Conservation (phyloP, 2,329 filamentous ascomycete species). For the Cordyceps cicadae region DNA sequence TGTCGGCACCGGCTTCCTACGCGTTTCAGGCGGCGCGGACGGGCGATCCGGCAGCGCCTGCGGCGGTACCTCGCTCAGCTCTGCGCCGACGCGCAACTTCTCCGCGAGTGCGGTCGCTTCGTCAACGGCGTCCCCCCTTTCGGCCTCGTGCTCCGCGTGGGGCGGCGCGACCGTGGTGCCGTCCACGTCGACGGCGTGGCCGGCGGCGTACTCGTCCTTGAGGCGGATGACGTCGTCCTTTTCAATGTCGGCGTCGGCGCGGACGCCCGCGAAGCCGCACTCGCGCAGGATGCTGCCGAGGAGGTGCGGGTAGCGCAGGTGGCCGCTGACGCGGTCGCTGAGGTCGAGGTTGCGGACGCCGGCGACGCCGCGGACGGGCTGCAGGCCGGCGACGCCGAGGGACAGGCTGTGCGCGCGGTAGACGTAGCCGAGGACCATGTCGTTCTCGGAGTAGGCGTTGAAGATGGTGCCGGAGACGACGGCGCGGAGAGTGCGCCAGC, state of each 20-base stretch:
- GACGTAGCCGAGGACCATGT: slow-evolving; percentile 78
- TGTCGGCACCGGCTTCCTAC: slow-evolving; percentile 1
- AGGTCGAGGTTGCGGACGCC: slow-evolving; percentile 53
- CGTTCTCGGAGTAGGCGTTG: slow-evolving; percentile 82
- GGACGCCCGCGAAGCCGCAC: slow-evolving; percentile 42
- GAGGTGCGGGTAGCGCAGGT: slow-evolving; percentile 44
- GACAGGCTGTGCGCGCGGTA: slow-evolving; percentile 80
- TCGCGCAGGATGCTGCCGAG: slow-evolving; percentile 43
- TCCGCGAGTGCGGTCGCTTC: neutral
- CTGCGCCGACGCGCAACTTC: neutral
- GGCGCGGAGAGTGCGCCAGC: slow-evolving; percentile 69
- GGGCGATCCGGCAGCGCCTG: slow-evolving; percentile 1
- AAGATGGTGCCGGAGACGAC: slow-evolving; percentile 76
- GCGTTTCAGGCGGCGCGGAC: neutral
- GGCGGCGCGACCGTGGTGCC: slow-evolving; percentile 13
- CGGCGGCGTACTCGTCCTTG: slow-evolving; percentile 29
- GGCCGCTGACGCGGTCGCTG: slow-evolving; percentile 44
- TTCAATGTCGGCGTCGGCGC: slow-evolving; percentile 38
- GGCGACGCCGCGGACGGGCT: slow-evolving; percentile 58
- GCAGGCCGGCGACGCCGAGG: slow-evolving; percentile 74
- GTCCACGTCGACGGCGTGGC: slow-evolving; percentile 24
- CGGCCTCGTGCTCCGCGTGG: neutral
- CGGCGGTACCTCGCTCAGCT: neutral
- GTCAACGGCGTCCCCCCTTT: neutral
- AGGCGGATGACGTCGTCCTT: slow-evolving; percentile 43